These are phyloP conservation scores for Talinum fruticosum DNA, from an alignment of 148 eudicot species.

Conservation along the genomic window DNA sequence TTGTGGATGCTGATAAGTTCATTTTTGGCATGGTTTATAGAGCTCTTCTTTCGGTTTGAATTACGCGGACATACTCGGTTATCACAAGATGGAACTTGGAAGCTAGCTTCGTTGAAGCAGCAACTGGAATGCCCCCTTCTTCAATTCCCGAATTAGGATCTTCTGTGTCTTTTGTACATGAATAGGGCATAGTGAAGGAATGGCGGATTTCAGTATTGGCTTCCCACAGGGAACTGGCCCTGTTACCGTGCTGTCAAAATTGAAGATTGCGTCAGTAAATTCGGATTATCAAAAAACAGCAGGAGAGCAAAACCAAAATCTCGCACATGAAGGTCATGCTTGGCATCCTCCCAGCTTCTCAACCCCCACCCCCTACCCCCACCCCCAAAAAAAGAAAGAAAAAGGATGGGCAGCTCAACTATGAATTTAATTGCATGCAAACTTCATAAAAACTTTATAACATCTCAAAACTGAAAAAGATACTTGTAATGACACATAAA, in stretches of 20 bases:
- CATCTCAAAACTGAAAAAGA: too few relatives aligned
- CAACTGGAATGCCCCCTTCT: constrained; percentile 48
- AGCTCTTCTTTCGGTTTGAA: constrained; percentile 51
- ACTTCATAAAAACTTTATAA: too few relatives aligned
- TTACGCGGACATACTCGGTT: constrained; percentile 50
- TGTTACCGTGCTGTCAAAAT: constrained; percentile 28
- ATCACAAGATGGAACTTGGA: constrained; percentile 56
- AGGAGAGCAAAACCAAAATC: not conserved
- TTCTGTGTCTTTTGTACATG: constrained; percentile 41
- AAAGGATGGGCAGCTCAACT: too few relatives aligned
- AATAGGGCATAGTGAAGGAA: constrained; percentile 46
- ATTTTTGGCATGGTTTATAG: not conserved
- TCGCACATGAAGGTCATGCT: not conserved
- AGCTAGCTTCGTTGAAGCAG: constrained; percentile 42
- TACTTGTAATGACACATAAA: too few relatives aligned
- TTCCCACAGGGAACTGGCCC: constrained; percentile 46
- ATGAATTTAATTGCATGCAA: too few relatives aligned
- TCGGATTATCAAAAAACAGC: not conserved
- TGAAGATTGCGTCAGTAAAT: not conserved
- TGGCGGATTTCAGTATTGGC: constrained; percentile 49
- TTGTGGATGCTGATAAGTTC: not conserved
- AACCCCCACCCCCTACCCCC: not conserved
- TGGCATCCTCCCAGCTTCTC: not conserved
- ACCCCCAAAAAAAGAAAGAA: not conserved
- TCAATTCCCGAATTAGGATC: constrained; percentile 36